Evolutionary conservation across 768 basidiomycete genomes (phyloP).

Genomic region (Russula virescens): DNA sequence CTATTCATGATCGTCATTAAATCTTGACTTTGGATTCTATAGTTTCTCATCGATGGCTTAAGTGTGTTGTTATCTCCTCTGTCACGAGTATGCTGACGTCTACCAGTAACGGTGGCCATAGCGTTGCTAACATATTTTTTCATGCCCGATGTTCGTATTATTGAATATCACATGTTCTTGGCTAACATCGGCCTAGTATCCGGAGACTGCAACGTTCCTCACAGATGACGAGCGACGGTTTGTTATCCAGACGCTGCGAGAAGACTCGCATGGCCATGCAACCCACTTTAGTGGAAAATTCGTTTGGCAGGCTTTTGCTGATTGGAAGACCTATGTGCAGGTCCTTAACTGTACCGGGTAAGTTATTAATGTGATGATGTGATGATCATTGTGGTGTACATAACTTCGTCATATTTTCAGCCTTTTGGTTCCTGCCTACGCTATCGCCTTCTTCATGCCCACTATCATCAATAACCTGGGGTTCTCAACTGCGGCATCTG

Average conservation of each 20-base stretch:
- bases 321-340: constrained; percentile 34
- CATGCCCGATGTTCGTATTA: constrained; percentile 35
- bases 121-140: constrained; percentile 38
- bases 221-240: constrained; percentile 33
- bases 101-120: constrained; percentile 31
- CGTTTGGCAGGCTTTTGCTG: constrained; percentile 33
- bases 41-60: constrained; percentile 46
- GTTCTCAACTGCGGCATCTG: constrained; percentile 40
- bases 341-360: constrained; percentile 33
- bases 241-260: constrained; percentile 28
- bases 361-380: constrained; percentile 9
- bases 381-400: background rate
- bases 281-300: constrained; percentile 33
- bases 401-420: constrained; percentile 25
- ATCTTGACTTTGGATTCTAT: background rate
- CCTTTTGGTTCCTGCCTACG: constrained; percentile 42
- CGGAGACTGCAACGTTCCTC: constrained; percentile 41
- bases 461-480: constrained; percentile 37
- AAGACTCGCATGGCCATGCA: constrained; percentile 30
- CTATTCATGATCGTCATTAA: background rate
- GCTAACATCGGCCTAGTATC: constrained; percentile 30
- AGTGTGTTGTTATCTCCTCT: constrained; percentile 16
- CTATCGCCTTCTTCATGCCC: constrained; percentile 36
- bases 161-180: background rate
- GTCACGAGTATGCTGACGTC: background rate